Evolutionary conservation across 495 filamentous ascomycete genomes (phyloP).

Genomic region (Podospora comata): DNA sequence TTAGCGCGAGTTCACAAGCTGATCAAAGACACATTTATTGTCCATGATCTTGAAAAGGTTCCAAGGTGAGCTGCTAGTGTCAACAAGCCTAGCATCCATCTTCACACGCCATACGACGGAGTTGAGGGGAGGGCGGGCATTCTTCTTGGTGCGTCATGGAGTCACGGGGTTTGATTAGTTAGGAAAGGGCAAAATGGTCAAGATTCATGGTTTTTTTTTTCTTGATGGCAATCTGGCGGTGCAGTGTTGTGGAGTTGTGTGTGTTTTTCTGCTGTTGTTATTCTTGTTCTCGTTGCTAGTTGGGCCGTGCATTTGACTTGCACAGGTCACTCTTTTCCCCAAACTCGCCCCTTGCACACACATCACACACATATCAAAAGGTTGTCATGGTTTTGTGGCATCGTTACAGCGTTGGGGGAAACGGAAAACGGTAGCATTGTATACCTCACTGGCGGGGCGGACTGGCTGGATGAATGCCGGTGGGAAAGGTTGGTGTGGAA

Average conservation of each 20-base stretch:
- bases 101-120: conserved; percentile 11
- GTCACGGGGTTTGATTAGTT: conserved; percentile 25
- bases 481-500: too few relatives aligned
- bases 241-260: neutral
- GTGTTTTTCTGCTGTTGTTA: neutral
- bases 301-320: neutral
- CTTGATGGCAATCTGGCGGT: neutral
- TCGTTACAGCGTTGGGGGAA: neutral
- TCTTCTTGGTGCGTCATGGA: conserved; percentile 25
- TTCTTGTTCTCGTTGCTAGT: neutral
- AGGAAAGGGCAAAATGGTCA: conserved; percentile 23
- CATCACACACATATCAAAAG: neutral
- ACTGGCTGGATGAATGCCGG: too few relatives aligned
- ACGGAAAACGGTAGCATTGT: neutral
- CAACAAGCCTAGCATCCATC: conserved; percentile 7
- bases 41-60: neutral
- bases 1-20: neutral
- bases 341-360: neutral
- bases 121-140: conserved; percentile 15
- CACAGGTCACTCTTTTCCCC: neutral
- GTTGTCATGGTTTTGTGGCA: neutral
- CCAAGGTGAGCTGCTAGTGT: neutral
- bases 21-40: neutral
- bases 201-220: conserved; percentile 15
- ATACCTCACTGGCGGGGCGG: neutral